Conservation (phyloP, 495 filamentous ascomycete species). For the Penicillium pancosmium region DNA sequence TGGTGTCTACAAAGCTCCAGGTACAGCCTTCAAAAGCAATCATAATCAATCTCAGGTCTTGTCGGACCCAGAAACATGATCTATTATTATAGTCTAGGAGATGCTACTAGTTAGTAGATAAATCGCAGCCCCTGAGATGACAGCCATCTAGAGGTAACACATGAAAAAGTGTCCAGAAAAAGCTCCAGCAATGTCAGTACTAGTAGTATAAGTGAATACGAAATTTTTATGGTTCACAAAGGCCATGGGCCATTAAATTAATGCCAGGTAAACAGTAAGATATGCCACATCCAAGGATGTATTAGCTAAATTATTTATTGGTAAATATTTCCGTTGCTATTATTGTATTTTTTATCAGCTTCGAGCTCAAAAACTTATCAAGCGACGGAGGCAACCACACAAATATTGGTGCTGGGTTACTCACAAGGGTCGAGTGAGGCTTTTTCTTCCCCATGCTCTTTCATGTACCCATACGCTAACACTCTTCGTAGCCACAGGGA, state of each 20-base stretch:
- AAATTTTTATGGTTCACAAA: too few species aligned
- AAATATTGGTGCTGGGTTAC: background rate
- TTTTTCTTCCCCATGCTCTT: conserved; percentile 18
- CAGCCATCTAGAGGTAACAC: too few species aligned
- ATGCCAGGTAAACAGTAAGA: background rate
- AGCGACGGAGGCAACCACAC: background rate
- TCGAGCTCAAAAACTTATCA: background rate
- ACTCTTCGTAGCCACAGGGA: conserved; percentile 56
- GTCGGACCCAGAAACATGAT: too few species aligned
- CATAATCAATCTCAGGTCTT: too few species aligned
- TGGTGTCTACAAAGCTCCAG: background rate
- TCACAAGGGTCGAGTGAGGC: conserved; percentile 21
- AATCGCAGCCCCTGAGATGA: too few species aligned
- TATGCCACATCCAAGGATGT: background rate
- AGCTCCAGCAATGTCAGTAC: too few species aligned
- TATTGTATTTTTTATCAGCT: background rate
- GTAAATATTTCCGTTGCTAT: conserved; percentile 11
- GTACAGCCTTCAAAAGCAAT: background rate
- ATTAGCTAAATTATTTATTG: background rate
- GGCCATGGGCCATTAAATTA: too few species aligned
- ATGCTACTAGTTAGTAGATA: too few species aligned
- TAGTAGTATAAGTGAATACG: too few species aligned
- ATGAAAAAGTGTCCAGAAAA: too few species aligned
- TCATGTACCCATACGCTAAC: conserved; percentile 64
- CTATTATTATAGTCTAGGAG: too few species aligned